phyloP scores from a whole-genome alignment of 164 flowering plant genomes.

The Magnolia sinica region DNA sequence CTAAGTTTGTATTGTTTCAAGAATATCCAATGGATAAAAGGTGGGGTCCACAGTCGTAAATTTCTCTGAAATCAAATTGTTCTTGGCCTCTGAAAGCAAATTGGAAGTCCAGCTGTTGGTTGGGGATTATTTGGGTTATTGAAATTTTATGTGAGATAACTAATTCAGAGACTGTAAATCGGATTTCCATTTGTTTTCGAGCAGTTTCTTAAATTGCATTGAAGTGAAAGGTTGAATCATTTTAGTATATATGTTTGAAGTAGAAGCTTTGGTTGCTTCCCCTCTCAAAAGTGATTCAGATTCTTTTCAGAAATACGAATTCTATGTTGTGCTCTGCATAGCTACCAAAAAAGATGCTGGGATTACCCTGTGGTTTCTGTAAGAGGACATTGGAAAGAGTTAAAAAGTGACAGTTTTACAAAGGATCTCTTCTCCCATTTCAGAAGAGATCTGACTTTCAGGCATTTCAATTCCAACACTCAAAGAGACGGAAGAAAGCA shows the following conservation, averaged over 20 bases:
- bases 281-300: not conserved
- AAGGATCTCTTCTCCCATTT: constrained; percentile 14
- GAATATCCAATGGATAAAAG: too few relatives aligned
- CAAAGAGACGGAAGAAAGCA: constrained; percentile 73
- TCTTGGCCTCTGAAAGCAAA: not conserved
- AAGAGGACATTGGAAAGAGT: constrained; percentile 6
- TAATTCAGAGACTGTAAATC: not conserved
- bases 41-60: too few relatives aligned
- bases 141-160: not conserved
- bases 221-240: not conserved
- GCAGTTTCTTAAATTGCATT: not conserved
- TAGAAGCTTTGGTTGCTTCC: not conserved
- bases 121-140: not conserved
- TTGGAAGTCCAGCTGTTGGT: not conserved
- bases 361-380: constrained; percentile 6
- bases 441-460: constrained; percentile 25
- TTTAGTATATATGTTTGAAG: not conserved
- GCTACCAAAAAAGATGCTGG: not conserved
- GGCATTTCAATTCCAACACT: constrained; percentile 49
- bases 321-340: not conserved
- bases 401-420: constrained; percentile 10
- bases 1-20: too few relatives aligned
- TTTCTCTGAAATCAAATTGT: not conserved
- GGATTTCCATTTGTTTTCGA: not conserved
- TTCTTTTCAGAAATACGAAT: not conserved